Base-by-base conservation (phyloP, 768 basidiomycete genomes). In the Nidula microcarpa region DNA sequence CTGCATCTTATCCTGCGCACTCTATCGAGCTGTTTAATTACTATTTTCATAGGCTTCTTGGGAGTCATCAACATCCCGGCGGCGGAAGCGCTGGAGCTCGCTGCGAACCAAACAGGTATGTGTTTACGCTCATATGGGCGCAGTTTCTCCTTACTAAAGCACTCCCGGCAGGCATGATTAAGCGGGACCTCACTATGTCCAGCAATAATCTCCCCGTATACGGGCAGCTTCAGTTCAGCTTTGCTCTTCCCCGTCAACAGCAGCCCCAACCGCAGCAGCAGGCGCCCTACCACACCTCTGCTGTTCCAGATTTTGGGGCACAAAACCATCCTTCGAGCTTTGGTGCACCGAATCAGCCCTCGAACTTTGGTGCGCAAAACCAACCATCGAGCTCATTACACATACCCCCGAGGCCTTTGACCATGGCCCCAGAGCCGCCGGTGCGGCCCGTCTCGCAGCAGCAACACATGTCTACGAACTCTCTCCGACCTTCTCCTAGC, bases 121-220 rank as follows among this genome's bases (percentile, higher is more conserved):
- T 62, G 49, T 57, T 51, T 51, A 57, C 55, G 44, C 55, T 57
- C 54, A 34, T 60, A 23, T 50, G 51, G 35, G 32, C 50, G 5
- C 23, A 30, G n/a, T 47, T 51, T 51, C 51, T 33, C 57, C 54
- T 65, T 57, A 52, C 16, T 55, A 39, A 55, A 47, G 50, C 43
- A 45, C 54, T 61, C 52, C 67, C 51, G 47, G 32, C 55, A 73
- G 89, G 85, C 58, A 78, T 86, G 62, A 81, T 92, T 58, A 89
- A 85, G 43, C 79, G 77, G 52, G 91, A 95, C 62, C 78, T 92
- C 49, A 80, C 84, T 41, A 78, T 79, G 76, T 82, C 86, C 43
- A 87, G 84, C 55, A 89, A 90, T 68, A 84, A 85, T 60, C 78
- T 89, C 18, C 79, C 84, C 43, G 93, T 94, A 0, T 88, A 88